phyloP scores from a whole-genome alignment of 2,329 filamentous ascomycete genomes.

The Diplodia corticola region DNA sequence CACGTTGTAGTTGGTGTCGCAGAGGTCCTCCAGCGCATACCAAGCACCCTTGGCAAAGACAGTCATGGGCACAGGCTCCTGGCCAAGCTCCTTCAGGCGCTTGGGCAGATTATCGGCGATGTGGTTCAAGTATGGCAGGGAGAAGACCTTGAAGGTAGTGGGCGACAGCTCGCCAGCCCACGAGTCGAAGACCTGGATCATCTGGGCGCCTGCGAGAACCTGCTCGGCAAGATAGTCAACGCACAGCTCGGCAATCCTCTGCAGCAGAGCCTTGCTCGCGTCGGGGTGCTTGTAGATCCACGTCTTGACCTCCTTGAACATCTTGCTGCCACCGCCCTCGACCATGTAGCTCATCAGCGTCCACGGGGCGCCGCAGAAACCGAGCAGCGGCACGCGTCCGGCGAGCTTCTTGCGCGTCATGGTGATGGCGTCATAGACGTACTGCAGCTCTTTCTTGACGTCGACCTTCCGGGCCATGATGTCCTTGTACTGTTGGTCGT shows the following conservation, averaged over 20 bases:
- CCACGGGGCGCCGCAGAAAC: constrained; percentile 97
- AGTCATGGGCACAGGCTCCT: constrained; percentile 89
- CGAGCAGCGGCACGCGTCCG: constrained; percentile 87
- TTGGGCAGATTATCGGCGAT: constrained; percentile 80
- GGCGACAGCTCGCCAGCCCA: constrained; percentile 96
- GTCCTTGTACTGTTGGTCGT: constrained; percentile 78
- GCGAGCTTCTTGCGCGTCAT: constrained; percentile 83
- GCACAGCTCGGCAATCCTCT: constrained; percentile 91
- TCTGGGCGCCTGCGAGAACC: constrained; percentile 88
- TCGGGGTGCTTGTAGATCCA: constrained; percentile 91
- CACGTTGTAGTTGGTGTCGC: constrained; percentile 86
- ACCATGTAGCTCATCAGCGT: constrained; percentile 99
- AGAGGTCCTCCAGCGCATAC: constrained; percentile 87
- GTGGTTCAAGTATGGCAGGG: constrained; percentile 80
- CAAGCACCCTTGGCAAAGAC: constrained; percentile 98
- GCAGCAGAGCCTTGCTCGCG: constrained; percentile 76
- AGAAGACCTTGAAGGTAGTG: constrained; percentile 77
- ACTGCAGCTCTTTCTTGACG: constrained; percentile 80
- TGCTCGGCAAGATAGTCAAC: constrained; percentile 93
- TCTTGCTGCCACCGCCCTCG: constrained; percentile 91
- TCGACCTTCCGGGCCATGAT: constrained; percentile 79
- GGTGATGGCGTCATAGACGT: constrained; percentile 95
- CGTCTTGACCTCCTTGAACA: constrained; percentile 91
- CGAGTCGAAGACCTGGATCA: constrained; percentile 96
- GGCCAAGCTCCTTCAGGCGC: constrained; percentile 69